These are phyloP conservation scores for Fusarium nisikadoi DNA, from an alignment of 2,329 filamentous ascomycete species.

Conservation along the genomic window DNA sequence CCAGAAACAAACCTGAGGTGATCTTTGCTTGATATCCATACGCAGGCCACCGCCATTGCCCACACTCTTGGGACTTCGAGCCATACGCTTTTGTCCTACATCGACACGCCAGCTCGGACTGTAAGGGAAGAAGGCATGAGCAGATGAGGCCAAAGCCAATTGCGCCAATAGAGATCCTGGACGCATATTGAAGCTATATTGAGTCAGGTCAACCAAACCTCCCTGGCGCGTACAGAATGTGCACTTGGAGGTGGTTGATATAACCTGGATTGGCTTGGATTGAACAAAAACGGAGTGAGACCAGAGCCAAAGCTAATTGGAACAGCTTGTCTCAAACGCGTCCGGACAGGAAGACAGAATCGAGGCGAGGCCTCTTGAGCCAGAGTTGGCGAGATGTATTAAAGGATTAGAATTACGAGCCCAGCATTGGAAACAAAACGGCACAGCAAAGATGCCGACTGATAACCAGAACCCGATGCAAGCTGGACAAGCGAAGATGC, in stretches of 20 bases:
- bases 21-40: constrained; percentile 55
- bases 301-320: constrained; percentile 19
- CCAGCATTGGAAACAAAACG: constrained; percentile 41
- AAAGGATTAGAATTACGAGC: constrained; percentile 47
- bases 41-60: constrained; percentile 45
- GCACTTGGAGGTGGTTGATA: constrained; percentile 19
- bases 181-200: constrained; percentile 53
- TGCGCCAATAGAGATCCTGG: constrained; percentile 53
- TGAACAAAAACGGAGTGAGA: constrained; percentile 2
- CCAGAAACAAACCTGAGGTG: constrained; percentile 46
- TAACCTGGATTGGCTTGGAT: constrained; percentile 8
- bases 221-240: not conserved
- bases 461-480: constrained; percentile 31
- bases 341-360: constrained; percentile 14
- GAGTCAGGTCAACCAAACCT: constrained; percentile 10
- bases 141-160: constrained; percentile 58
- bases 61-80: constrained; percentile 41
- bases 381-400: constrained; percentile 38
- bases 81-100: constrained; percentile 35
- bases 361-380: constrained; percentile 26
- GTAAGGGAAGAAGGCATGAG: constrained; percentile 61
- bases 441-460: constrained; percentile 36
- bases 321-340: constrained; percentile 35
- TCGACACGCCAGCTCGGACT: constrained; percentile 51
- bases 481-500: constrained; percentile 31